Conservation (phyloP, 2,329 filamentous ascomycete genomes). For the Arachnomyces sp. region DNA sequence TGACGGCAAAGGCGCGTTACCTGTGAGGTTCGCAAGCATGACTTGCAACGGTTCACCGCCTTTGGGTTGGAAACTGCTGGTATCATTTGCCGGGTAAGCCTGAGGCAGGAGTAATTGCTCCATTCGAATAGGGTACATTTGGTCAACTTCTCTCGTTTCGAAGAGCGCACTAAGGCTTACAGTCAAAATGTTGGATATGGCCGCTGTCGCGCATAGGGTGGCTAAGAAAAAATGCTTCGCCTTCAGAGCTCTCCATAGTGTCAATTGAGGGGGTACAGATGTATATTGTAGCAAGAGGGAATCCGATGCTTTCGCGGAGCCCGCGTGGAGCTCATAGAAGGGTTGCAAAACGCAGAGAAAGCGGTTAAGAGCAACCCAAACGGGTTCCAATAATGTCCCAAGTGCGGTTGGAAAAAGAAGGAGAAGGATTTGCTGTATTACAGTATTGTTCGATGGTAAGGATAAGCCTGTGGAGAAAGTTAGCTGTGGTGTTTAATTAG, state of each 20-base stretch:
- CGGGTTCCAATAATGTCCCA: slow-evolving; percentile 49
- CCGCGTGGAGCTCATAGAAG: slow-evolving; percentile 40
- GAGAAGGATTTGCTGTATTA: slow-evolving; percentile 34
- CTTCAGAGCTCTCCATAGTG: slow-evolving; percentile 37
- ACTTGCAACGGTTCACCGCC: slow-evolving; percentile 36
- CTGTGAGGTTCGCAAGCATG: slow-evolving; percentile 38
- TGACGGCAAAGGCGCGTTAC: slow-evolving; percentile 36
- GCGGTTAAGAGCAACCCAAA: slow-evolving; percentile 49
- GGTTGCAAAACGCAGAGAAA: slow-evolving; percentile 48
- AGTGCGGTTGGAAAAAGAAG: slow-evolving; percentile 48
- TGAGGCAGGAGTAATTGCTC: no score
- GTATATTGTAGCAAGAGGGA: slow-evolving; percentile 43
- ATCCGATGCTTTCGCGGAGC: slow-evolving; percentile 28
- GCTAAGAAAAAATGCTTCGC: slow-evolving; percentile 40
- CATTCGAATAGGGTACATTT: no score
- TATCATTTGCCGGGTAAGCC: no score
- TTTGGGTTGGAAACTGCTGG: slow-evolving; percentile 6
- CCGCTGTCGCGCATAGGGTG: slow-evolving; percentile 38
- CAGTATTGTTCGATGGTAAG: slow-evolving; percentile 24
- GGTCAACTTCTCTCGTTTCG: no score
- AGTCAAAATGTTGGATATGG: slow-evolving; percentile 47
- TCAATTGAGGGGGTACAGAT: slow-evolving; percentile 48
- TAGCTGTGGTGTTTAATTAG: background rate
- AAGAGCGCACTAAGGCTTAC: slow-evolving; percentile 47
- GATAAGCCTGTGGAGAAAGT: slow-evolving; percentile 26